Base-by-base conservation (phyloP, 2,329 filamentous ascomycete species). In the Fusarium sp. region DNA sequence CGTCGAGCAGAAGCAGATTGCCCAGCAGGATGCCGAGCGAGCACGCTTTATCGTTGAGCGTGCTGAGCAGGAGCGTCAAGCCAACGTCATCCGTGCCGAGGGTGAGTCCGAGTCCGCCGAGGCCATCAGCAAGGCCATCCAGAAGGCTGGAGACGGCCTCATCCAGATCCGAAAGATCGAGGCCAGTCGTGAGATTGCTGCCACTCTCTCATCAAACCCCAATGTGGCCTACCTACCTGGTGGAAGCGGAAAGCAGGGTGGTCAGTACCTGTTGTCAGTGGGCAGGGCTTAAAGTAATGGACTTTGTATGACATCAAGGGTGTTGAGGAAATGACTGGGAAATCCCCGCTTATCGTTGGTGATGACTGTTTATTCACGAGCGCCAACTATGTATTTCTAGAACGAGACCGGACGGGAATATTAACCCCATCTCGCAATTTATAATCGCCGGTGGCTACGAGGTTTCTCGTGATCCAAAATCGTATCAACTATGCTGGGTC, bases 1-100 rank as follows among this genome's bases (percentile, higher is more conserved):
- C 71, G 96, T 99, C 77, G 96, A 99, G 85, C 96, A 99, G 89
- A 99, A 99, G 90, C 96, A 99, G 87, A 99, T 99, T 81, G 96
- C 96, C 57, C 96, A 99, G 85, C 96, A 99, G 84, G 96, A 99
- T 79, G 96, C 96, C 69, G 96, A 99, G 87, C 89, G 96, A 71
- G 96, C 96, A 48, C 89, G 96, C 72, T 99, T 99, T 86, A 97
- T 99, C 74, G 96, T 99, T 80, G 96, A 99, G 88, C 93, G 93
- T 81, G 96, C 96, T 65, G 96, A 99, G 88, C 96, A 99, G 86
- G 96, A 99, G 85, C 89, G 96, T 76, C 96, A 99, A 84, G 96
- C 96, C 75, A 98, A 96, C 84, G 96, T 99, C 77, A 99, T 99
- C 82, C 90, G 96, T 58, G 96, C 96, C 53, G 96, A 99, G 88